Conservation (phyloP, 495 filamentous ascomycete species). For the Xylaria telfairii region DNA sequence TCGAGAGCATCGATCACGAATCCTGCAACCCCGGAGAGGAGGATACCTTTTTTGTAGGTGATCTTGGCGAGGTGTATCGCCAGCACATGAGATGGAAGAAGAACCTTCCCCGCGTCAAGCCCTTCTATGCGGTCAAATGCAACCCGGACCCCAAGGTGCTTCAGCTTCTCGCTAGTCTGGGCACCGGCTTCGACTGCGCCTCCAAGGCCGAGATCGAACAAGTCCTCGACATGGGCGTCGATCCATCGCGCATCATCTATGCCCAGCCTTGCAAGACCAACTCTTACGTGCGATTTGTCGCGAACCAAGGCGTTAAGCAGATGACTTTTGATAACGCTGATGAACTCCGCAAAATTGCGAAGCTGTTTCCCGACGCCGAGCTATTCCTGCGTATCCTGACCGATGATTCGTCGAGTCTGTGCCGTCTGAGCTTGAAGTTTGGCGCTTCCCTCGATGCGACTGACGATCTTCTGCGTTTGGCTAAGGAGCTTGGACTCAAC, state of each 20-base stretch:
- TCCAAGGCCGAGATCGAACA: constrained; percentile 96
- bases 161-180: constrained; percentile 82
- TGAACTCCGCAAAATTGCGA: constrained; percentile 96
- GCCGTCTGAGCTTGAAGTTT: constrained; percentile 95
- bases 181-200: constrained; percentile 97
- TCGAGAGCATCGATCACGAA: constrained; percentile 82
- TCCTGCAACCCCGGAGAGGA: constrained; percentile 87
- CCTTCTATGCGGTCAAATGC: constrained; percentile 97
- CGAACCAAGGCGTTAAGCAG: constrained; percentile 84
- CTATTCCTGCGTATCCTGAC: constrained; percentile 93
- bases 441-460: constrained; percentile 87
- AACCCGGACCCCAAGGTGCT: constrained; percentile 93
- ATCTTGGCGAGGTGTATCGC: constrained; percentile 97
- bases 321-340: constrained; percentile 99
- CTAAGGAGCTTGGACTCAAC: constrained; percentile 88
- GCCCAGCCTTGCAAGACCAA: constrained; percentile 99
- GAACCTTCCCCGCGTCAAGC: constrained; percentile 90
- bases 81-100: constrained; percentile 98
- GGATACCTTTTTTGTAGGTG: constrained; percentile 97
- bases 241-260: constrained; percentile 94
- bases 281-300: constrained; percentile 91
- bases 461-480: constrained; percentile 76
- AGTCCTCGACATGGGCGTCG: constrained; percentile 81
- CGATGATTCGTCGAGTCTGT: constrained; percentile 92
- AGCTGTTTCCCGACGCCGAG: constrained; percentile 85